Percentiles rank a stretch among this genome's conserved stretches.
phyloP scores from a whole-genome alignment of 1,284 basidiomycete genomes.

The Ustilago loliicola region DNA sequence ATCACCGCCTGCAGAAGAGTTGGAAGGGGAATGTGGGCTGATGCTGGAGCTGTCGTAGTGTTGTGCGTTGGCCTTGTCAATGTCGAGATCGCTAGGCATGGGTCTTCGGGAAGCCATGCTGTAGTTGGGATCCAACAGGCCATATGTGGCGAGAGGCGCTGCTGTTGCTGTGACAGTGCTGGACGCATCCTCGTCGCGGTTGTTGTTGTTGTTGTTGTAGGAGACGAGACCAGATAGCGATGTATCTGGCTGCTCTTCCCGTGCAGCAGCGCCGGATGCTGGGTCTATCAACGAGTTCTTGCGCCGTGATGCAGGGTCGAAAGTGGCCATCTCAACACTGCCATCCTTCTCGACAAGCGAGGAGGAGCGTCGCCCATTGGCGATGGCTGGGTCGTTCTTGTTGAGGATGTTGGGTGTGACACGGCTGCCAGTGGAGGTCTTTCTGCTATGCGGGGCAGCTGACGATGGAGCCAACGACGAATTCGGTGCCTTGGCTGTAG shows the following conservation, averaged over 20 bases:
- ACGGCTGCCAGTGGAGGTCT: constrained; percentile 27
- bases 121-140: constrained; percentile 44
- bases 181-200: background rate
- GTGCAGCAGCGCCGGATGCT: background rate
- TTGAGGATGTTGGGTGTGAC: constrained; percentile 30
- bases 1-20: constrained; percentile 17
- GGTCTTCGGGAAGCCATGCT: constrained; percentile 28
- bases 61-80: constrained; percentile 20
- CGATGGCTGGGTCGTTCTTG: constrained; percentile 38
- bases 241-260: constrained; percentile 13
- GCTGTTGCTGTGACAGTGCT: constrained; percentile 8
- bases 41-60: constrained; percentile 23
- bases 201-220: constrained; percentile 7
- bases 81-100: constrained; percentile 31
- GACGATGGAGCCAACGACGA: constrained; percentile 28
- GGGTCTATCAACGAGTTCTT: constrained; percentile 9
- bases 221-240: constrained; percentile 21
- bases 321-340: constrained; percentile 31
- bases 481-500: constrained; percentile 5
- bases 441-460: constrained; percentile 27
- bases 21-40: constrained; percentile 34
- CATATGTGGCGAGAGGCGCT: constrained; percentile 16
- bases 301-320: constrained; percentile 17
- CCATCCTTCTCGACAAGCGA: constrained; percentile 40
- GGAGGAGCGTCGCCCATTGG: constrained; percentile 24